phyloP scores from a whole-genome alignment of 331 rosid genomes.

The Cydonia oblonga region DNA sequence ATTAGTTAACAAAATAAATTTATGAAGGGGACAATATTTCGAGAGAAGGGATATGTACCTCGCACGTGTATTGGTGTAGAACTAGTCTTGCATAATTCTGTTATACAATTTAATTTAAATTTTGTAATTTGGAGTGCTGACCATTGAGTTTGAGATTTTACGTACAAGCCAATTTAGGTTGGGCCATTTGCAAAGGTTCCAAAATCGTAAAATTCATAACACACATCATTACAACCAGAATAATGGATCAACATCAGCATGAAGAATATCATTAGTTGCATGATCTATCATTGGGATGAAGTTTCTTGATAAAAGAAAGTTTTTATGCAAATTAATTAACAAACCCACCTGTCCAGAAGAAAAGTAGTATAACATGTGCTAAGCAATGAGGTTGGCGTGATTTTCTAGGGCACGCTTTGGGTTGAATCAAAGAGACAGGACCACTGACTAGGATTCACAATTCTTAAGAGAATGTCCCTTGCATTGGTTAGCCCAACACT shows the following conservation, averaged over 20 bases:
- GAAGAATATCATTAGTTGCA: constrained; percentile 49
- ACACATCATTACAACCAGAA: constrained; percentile 9
- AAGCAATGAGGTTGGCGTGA: constrained; percentile 60
- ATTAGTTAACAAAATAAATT: too few species aligned
- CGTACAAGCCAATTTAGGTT: background rate
- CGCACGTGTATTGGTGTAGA: background rate
- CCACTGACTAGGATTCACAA: constrained; percentile 59
- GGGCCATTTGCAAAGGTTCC: background rate
- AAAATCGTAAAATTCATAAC: background rate
- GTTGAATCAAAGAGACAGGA: constrained; percentile 81
- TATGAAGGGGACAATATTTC: too few species aligned
- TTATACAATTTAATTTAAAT: too few species aligned
- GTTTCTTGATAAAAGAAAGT: constrained; percentile 9
- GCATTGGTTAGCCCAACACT: constrained; percentile 38
- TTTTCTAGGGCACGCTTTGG: constrained; percentile 89
- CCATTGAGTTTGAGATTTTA: background rate
- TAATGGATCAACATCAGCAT: constrained; percentile 28
- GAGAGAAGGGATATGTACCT: too few species aligned
- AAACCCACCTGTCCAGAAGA: constrained; percentile 25
- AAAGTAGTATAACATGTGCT: constrained; percentile 53
- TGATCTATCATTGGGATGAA: constrained; percentile 16
- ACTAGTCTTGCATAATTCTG: background rate
- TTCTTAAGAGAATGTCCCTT: constrained; percentile 62
- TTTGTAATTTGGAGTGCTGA: background rate
- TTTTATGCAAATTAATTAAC: constrained; percentile 10